Conservation (phyloP, 202 grass and related monocot species). For the Dendrocalamus latiflorus region DNA sequence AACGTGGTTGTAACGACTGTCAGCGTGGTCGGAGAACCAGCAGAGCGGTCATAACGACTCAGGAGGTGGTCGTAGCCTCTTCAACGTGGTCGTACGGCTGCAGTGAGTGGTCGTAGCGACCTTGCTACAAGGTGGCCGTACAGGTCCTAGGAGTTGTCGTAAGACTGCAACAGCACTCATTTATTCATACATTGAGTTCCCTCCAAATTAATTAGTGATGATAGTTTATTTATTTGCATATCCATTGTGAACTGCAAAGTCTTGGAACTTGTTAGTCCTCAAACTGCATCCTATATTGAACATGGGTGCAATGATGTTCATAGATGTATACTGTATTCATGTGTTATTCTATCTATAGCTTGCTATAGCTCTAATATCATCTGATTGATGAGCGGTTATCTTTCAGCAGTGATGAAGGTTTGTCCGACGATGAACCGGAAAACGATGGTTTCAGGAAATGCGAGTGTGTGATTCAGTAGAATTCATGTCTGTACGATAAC, state of each 20-base stretch:
- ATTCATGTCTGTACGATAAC: conserved; percentile 12
- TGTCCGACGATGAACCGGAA: conserved; percentile 73
- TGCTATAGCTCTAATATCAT: conserved; percentile 16
- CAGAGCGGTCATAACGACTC: too few species aligned
- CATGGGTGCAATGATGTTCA: not conserved
- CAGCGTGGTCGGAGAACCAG: too few species aligned
- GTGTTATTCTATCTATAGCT: not conserved
- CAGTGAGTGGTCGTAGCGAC: too few species aligned
- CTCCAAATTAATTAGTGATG: not conserved
- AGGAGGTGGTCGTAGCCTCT: too few species aligned
- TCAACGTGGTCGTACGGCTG: too few species aligned
- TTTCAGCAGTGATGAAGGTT: conserved; percentile 58
- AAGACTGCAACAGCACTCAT: not conserved
- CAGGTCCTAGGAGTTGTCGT: too few species aligned
- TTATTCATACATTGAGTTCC: not conserved
- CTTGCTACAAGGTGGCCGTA: too few species aligned
- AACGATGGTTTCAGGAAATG: conserved; percentile 76
- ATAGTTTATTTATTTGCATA: not conserved
- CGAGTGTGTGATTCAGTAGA: conserved; percentile 79
- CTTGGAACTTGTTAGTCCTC: not conserved
- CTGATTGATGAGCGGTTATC: conserved; percentile 10
- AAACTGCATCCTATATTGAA: not conserved
- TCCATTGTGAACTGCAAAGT: not conserved
- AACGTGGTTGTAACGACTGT: too few species aligned
- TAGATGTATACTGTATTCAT: not conserved